Base-by-base conservation (phyloP, 805 yeast species). In the Cyberlindnera americana region DNA sequence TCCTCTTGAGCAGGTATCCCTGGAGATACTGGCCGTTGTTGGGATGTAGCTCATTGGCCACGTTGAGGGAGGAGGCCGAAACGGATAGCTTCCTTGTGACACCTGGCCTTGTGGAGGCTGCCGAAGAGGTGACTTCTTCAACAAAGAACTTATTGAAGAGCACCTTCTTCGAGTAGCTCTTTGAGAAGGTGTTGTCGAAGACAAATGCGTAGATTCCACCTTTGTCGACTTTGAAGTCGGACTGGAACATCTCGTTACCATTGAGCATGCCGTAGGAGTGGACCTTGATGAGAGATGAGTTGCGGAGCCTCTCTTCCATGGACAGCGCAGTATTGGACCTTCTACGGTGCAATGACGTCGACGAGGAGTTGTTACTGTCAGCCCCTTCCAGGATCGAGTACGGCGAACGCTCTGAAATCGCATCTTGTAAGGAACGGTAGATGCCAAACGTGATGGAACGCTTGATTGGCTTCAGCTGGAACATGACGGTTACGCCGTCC, bases 161-260 rank as follows among this genome's bases (percentile, higher is more conserved):
- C 1, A 91, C 78, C 44, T 83, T 87, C 60, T 91, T 93, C 33
- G 88, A 80, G 17, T 81, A 82, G 23, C 83, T 86, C 54, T 85
- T 88, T 23, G 96, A 83, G 52, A 89, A 87, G 0, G 95, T 83
- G 64, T 91, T 91, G 62, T 91, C 98, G 56, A 91, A 83, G 19
- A 93, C 82, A 58, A 91, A 85, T 0, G 96, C 97, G 62, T 75
- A 83, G 53, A 81, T 73, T 2, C 91, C 91, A 8, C 81, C 84
- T 18, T 70, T 66, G 3, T 60, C 61, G 3, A 81, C 81, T n/a
- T 70, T 68, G 43, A 81, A 68, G 19, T 69, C 64, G 1, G 90
- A 95, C 35, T 77, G 77, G 37, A 75, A 71, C 53, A 78, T 61
- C 45, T 81, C 83, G 46, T 79, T 81, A 2, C 81, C 79, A 13